These are phyloP conservation scores for Stagonosporopsis vannaccii DNA, from an alignment of 2,329 filamentous ascomycete genomes.

Conservation along the genomic window DNA sequence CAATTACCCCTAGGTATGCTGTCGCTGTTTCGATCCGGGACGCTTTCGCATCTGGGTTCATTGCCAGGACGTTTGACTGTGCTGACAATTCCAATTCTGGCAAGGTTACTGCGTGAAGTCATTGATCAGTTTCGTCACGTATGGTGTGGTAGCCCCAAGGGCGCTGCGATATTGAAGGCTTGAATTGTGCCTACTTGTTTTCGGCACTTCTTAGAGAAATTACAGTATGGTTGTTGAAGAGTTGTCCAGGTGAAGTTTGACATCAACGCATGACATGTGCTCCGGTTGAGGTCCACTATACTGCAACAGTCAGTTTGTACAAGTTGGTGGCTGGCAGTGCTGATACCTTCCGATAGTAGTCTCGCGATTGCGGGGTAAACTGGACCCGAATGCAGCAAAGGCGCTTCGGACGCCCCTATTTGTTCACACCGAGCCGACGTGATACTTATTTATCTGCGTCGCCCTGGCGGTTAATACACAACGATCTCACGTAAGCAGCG, in stretches of 20 bases:
- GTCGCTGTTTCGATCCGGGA: slow-evolving; percentile 2
- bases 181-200: no score
- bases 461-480: background rate
- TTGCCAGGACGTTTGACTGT: slow-evolving; percentile 1
- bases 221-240: no score
- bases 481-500: background rate
- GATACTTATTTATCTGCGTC: background rate
- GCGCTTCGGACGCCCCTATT: background rate
- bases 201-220: no score
- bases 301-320: no score
- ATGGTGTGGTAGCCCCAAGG: no score
- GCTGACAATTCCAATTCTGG: background rate
- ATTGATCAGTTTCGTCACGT: background rate
- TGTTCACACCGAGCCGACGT: background rate
- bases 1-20: background rate
- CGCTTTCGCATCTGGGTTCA: slow-evolving; percentile 4
- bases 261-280: no score
- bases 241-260: no score
- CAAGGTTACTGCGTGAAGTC: background rate
- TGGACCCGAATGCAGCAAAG: background rate
- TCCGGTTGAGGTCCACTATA: no score
- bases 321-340: no score
- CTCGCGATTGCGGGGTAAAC: background rate
- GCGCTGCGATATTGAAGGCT: no score
- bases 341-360: no score